Base-by-base conservation (phyloP, 257 asterid genomes). In the Pogostemon cablin region DNA sequence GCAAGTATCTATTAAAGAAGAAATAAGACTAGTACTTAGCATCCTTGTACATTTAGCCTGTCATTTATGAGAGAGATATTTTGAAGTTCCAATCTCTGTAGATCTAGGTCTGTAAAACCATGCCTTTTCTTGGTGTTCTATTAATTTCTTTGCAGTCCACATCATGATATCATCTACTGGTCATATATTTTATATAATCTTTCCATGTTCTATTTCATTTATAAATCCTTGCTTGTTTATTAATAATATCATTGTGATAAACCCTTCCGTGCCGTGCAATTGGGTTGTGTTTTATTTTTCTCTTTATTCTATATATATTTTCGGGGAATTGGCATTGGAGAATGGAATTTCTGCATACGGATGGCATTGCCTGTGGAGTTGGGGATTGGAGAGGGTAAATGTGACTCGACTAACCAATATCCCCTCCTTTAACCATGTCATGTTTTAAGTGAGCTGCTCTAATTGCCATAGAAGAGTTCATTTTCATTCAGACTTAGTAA, bases 1-100 rank as follows among this genome's bases (percentile, higher is more conserved):
- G 98, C 81, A 86, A 86, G 95, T 84, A 65, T 75, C 75, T 74
- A 38, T 73, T 10, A 48, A 62, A 43, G 44, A 50, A 74, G 46
- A 68, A 74, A 32, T 69, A 73, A 41, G 66, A 38, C 25, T 47
- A 74, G 48, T 50, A n/a, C 40, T 79, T 74, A 53, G 54, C 43
- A 58, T 62, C 69, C 78, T 68, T 65, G 52, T 66, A 6, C 69
- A 41, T 54, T 59, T 59, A 63, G 62, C 55, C 48, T 71, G 43
- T 58, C 20, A 50, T 9, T 62, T 35, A 40, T 72, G 10, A 43
- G 64, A 17, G 55, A 42, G 68, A 61, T 2, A 47, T 12, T 47
- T 48, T 65, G 61, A 60, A 55, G 35, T 67, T 71, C 68, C 41
- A 17, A 55, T 38, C 72, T 56, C 35, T 39, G 65, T 53, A 35